Base-by-base conservation (phyloP, 768 basidiomycete genomes). In the Neoboletus brunneissimus region DNA sequence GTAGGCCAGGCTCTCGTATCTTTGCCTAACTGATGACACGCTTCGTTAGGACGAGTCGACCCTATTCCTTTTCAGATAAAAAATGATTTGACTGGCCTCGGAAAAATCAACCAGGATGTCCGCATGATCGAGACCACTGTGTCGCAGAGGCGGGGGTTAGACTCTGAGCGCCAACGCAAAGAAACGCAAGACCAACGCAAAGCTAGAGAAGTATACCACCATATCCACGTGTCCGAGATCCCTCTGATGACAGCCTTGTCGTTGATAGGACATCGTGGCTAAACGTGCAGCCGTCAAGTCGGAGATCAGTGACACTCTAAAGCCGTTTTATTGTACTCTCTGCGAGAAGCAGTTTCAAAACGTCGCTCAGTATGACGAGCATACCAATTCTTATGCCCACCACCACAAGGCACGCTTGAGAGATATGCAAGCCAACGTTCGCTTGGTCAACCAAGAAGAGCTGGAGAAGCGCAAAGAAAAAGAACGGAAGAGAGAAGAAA, bases 261-360 rank as follows among this genome's bases (percentile, higher is more conserved):
- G 18, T 49, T 12, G 53, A 15, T 60, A 91, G 90, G 84, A 84
- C 57, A 60, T 65, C 1, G 88, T 83, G 1, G 87, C 87, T 13
- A 84, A 82, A 48, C 82, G 81, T 58, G 81, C 77, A 11, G 88
- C 87, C 11, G 74, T 91, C 40, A 79, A 84, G 62, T 79, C 77
- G 27, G 88, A 93, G 67, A 83, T 94, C 31, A 81, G 80, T 1
- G 78, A 78, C 47, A 84, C 85, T 5, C 78, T 93, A 46, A 79
- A 79, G 32, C 79, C 88, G 10, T 93, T 93, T 72, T 92, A 91
- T 67, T 94, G 91, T 68, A 73, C 77, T 25, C 79, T 91, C 20
- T 94, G 91, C 75, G 89, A 91, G 58, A 92, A 92, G 68, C 91
- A 94, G 68, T 93, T 92, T 74, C 81, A 86, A 69, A 93, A 81